These are phyloP conservation scores for Polyporus tsugae DNA, from an alignment of 1,284 basidiomycete species.

Conservation along the genomic window DNA sequence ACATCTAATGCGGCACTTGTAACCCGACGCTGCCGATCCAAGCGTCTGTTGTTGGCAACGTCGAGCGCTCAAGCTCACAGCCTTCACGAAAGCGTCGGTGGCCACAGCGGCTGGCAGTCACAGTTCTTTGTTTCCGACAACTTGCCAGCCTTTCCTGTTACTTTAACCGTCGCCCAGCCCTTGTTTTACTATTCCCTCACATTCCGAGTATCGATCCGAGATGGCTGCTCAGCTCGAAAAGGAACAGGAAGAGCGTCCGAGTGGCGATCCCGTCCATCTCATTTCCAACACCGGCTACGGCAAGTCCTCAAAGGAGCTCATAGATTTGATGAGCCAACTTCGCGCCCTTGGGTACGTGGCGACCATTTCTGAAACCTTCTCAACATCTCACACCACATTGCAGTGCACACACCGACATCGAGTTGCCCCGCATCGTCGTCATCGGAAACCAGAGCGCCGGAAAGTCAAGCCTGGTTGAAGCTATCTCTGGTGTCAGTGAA, in stretches of 20 bases:
- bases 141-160: too few species aligned
- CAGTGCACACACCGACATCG: slow-evolving; percentile 26
- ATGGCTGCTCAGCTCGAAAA: not conserved
- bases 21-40: too few species aligned
- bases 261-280: not conserved
- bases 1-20: too few species aligned
- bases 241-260: not conserved
- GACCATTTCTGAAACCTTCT: not conserved
- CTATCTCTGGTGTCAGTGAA: slow-evolving; percentile 52
- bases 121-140: too few species aligned
- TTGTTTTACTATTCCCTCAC: not conserved
- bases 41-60: too few species aligned
- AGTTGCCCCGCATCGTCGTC: slow-evolving; percentile 40
- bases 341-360: slow-evolving; percentile 50
- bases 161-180: too few species aligned
- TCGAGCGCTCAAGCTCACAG: too few species aligned
- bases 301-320: slow-evolving; percentile 51
- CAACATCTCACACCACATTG: not conserved
- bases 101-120: too few species aligned
- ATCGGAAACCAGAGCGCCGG: slow-evolving; percentile 50
- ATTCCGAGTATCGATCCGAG: not conserved
- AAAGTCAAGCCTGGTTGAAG: slow-evolving; percentile 54
- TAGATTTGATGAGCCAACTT: slow-evolving; percentile 55
- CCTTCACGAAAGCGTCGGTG: too few species aligned
- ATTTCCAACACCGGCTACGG: slow-evolving; percentile 49